These are phyloP conservation scores for Elsinoe batatas DNA, from an alignment of 2,329 filamentous ascomycete species.

Conservation along the genomic window DNA sequence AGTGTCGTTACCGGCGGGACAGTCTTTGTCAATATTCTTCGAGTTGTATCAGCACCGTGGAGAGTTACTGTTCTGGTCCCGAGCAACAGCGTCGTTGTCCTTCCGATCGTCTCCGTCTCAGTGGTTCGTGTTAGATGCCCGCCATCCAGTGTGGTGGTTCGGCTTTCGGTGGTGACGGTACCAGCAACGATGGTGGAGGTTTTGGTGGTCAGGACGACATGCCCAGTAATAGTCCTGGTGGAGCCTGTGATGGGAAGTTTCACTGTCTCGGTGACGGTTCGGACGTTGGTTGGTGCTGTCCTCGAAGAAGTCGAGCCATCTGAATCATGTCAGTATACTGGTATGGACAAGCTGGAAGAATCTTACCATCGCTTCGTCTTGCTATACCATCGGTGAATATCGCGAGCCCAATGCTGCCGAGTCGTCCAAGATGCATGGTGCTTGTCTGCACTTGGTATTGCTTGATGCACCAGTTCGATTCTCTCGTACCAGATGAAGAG, in stretches of 20 bases:
- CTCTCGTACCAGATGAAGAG: not conserved
- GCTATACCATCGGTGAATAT: not conserved
- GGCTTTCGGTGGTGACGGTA: not conserved
- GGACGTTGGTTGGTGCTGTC: not conserved
- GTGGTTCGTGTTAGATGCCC: not conserved
- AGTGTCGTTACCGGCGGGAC: not conserved
- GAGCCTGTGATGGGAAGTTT: not conserved
- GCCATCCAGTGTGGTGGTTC: not conserved
- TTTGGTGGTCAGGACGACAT: not conserved
- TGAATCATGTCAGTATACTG: not conserved
- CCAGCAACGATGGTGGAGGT: not conserved
- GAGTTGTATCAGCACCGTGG: not conserved
- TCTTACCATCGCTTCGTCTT: not conserved
- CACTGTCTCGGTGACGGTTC: not conserved
- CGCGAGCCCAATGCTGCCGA: not conserved
- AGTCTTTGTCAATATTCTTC: not conserved
- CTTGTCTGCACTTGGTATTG: not conserved
- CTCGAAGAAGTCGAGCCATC: not conserved
- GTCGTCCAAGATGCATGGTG: too few species aligned
- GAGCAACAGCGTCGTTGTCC: not conserved
- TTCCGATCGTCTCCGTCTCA: not conserved
- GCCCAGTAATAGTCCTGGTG: not conserved
- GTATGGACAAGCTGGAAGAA: not conserved
- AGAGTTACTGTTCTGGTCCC: not conserved
- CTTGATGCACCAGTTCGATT: too few species aligned